Base-by-base conservation (phyloP, 225 moss, liverwort and hornwort genomes). In the Polytrichum commune region DNA sequence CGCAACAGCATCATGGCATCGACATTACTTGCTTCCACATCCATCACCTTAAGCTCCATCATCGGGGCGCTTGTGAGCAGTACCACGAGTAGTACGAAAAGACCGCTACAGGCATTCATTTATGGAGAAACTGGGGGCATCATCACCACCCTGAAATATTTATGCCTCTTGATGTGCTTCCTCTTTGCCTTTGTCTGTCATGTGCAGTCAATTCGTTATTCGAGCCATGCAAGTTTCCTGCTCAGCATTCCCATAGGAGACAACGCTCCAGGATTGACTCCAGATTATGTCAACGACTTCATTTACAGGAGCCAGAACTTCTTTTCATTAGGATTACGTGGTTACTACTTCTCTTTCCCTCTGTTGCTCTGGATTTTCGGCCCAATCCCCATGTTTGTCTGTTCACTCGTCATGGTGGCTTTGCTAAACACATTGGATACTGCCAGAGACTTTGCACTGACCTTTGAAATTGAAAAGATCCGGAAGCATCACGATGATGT, bases 1-100 rank as follows among this genome's bases (percentile, higher is more conserved):
- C 88, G 95, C 26, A 95, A 95, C 80, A 93, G 88, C 81, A 95
- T 95, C 67, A 95, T 95, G 95, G 95, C 92, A 7, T 91, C 93
- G 24, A 90, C 91, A 6, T 80, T 95, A 23, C 84, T 95, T 2
- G 93, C 95, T 5, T 91, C 93, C 29, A 95, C 93, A 30, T 87
- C 93, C 60, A 95, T 95, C 60, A 95, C 93, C 5, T 73, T 95
- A 65, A 87, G 93, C 76, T 90, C 93, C 35, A 10, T 93, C 66
- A 81, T 95, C 6, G 95, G 79, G 71, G 88, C 90, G 19, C 71
- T 95, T 20, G 84, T 88, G 25, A 78, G 90, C 73, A 92, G 77
- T 35, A 6, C 78, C 3, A 60, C 79, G 1, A 78, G 74, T 24
- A 62, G 55, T 33, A 65, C 78, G 26, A 19, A 38, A 20, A 84